phyloP scores from a whole-genome alignment of 352 stramenopile genomes.

The Stramenopiles sp. region DNA sequence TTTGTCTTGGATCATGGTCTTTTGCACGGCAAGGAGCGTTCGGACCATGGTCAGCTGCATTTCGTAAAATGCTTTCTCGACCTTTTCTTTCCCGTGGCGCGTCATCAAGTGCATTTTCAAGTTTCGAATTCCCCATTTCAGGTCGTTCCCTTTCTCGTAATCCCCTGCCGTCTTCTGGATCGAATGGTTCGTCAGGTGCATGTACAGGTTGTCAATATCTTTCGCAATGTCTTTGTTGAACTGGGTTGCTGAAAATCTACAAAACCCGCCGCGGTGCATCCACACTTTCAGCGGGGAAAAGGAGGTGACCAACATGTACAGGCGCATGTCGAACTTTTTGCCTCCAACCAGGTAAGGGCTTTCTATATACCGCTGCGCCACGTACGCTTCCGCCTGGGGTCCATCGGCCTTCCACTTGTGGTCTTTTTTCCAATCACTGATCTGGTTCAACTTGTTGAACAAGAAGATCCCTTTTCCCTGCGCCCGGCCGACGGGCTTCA shows the following conservation, averaged over 20 bases:
- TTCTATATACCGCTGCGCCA: constrained; percentile 76
- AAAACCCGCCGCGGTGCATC: constrained; percentile 66
- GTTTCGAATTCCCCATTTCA: constrained; percentile 69
- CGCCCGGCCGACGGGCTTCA: constrained; percentile 65
- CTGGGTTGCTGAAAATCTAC: constrained; percentile 51
- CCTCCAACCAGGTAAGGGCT: constrained; percentile 74
- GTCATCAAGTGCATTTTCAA: constrained; percentile 73
- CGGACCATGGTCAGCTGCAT: constrained; percentile 68
- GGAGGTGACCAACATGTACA: constrained; percentile 75
- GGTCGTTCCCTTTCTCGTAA: constrained; percentile 71
- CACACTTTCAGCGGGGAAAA: constrained; percentile 72
- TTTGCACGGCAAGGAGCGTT: constrained; percentile 56
- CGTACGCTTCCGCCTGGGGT: constrained; percentile 51
- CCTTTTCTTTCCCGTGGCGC: constrained; percentile 44
- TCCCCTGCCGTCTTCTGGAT: constrained; percentile 80
- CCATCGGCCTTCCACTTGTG: constrained; percentile 33
- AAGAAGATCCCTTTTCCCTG: constrained; percentile 78
- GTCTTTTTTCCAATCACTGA: constrained; percentile 68
- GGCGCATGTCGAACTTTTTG: constrained; percentile 80
- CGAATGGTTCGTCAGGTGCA: constrained; percentile 80
- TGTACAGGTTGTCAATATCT: constrained; percentile 66
- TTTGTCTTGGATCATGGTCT: constrained; percentile 82
- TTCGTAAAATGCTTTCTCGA: constrained; percentile 63
- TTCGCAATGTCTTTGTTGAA: constrained; percentile 63
- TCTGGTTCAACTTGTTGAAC: constrained; percentile 73